Conservation (phyloP, 2,329 filamentous ascomycete species). For the Verticillium albo-atrum region DNA sequence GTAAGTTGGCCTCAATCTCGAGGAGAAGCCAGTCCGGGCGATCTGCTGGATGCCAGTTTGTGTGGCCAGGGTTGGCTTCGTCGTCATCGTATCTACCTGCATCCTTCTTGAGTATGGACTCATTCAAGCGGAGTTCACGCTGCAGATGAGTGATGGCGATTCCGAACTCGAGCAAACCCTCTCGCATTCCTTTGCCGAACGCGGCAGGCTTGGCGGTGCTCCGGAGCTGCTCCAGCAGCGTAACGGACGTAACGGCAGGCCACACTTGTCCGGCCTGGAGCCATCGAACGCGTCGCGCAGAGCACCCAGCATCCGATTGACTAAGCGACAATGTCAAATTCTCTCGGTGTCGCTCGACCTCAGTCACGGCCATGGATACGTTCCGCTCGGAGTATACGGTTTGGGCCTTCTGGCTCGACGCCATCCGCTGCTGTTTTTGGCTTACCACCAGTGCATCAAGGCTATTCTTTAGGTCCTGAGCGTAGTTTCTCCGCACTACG, state of each 20-base stretch:
- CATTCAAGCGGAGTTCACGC: conserved; percentile 35
- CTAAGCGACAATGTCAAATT: not conserved
- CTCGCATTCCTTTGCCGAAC: conserved; percentile 30
- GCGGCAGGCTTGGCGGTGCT: conserved; percentile 16
- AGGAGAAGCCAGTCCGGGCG: conserved; percentile 61
- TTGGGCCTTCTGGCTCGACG: no score
- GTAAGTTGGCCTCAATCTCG: conserved; percentile 60
- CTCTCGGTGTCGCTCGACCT: no score
- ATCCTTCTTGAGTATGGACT: conserved; percentile 19
- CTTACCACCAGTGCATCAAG: no score
- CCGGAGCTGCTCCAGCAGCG: conserved; percentile 43
- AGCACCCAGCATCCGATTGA: not conserved
- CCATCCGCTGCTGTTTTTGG: no score
- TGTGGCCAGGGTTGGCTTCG: conserved; percentile 41
- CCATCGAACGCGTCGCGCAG: conserved; percentile 28
- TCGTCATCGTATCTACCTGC: conserved; percentile 34
- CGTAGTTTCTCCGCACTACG: no score
- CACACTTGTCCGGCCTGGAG: conserved; percentile 35
- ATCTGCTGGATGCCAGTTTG: conserved; percentile 50
- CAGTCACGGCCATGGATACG: no score
- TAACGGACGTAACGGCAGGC: conserved; percentile 36
- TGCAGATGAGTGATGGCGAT: conserved; percentile 39
- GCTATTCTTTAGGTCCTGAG: no score
- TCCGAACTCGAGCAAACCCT: conserved; percentile 37
- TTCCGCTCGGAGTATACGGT: no score